These are phyloP conservation scores for Globisporangium carolinianum DNA, from an alignment of 352 stramenopile species.

Conservation along the genomic window DNA sequence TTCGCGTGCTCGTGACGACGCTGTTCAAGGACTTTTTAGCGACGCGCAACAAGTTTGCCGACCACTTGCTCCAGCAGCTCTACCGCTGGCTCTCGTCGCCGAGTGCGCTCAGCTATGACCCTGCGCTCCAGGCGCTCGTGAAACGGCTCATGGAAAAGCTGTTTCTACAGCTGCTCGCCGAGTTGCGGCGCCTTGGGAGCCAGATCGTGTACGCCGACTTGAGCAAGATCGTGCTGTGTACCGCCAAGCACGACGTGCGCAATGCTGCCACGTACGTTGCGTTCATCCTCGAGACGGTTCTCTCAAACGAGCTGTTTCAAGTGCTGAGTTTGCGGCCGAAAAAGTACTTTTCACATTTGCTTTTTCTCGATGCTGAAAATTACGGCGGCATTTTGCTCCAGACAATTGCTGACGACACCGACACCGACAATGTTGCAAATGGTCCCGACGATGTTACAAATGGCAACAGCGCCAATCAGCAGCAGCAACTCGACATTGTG, in stretches of 20 bases:
- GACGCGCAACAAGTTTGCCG: conserved; percentile 88
- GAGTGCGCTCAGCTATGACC: conserved; percentile 91
- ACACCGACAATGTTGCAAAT: neutral
- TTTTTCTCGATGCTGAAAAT: conserved; percentile 96
- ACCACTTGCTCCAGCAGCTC: conserved; percentile 94
- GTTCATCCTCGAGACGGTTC: conserved; percentile 93
- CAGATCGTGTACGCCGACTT: conserved; percentile 91
- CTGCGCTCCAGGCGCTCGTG: conserved; percentile 90
- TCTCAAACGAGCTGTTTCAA: conserved; percentile 78
- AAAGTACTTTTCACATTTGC: conserved; percentile 88
- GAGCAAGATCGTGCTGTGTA: conserved; percentile 65
- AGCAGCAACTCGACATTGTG: conserved; percentile 53
- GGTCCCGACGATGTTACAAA: conserved; percentile 19
- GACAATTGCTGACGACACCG: conserved; percentile 5
- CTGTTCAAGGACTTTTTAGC: conserved; percentile 92
- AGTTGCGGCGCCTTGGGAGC: conserved; percentile 92
- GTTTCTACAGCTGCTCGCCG: conserved; percentile 88
- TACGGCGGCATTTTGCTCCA: conserved; percentile 90
- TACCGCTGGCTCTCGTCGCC: conserved; percentile 93
- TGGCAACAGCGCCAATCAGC: conserved; percentile 20
- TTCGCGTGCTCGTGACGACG: conserved; percentile 89
- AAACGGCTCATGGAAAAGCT: conserved; percentile 95
- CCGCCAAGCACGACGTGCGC: conserved; percentile 61
- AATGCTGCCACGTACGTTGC: conserved; percentile 92
- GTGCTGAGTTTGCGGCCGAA: conserved; percentile 66